Base-by-base conservation (phyloP, 2,329 filamentous ascomycete genomes). In the Atkinsonella hypoxylon region DNA sequence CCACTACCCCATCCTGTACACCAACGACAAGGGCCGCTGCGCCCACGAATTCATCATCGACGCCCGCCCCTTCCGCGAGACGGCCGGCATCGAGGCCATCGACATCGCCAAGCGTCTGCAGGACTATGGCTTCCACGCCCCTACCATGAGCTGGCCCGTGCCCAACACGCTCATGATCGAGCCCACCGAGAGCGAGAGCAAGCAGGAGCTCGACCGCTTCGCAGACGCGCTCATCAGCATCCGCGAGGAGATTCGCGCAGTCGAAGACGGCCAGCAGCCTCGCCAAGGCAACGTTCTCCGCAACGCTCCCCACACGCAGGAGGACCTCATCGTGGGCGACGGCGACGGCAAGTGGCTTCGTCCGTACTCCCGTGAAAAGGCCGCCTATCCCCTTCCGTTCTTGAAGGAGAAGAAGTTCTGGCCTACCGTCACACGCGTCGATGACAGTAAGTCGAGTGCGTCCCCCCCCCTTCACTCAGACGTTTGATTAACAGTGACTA, bases 1-100 rank as follows among this genome's bases (percentile, higher is more conserved):
- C 6, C 82, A 96, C 73, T 97, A 93, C 70, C 77, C 81, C 1
- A 91, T 97, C 58, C 75, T 96, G n/a, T 96, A 96, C 74, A 95
- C 89, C 58, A 97, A 97, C 67, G 77, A 79, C 50, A 79, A 89
- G 55, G 86, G 85, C 20, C 87, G 90, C 51, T 97, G 91, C 66
- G 91, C 91, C 0, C 91, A 97, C 74, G 91, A 97, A 70, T 97
- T 97, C 71, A 97, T 97, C 67, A 80, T 97, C 34, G 91, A 97
- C 60, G 79, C 83, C 6, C 86, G 91, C 20, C 79, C 81, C 22
- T 95, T 96, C 76, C 87, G 88, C 64, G 85, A 90, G 49, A 81
- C 82, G 1, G 81, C 85, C 7, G 89, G 88, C 26, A 73, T 97
- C 59, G 90, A 96, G 70, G 91, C 86, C 31, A 93, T 95, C 59